Evolutionary conservation across 495 filamentous ascomycete genomes (phyloP), one percentile per base, ranked within the genome.

Genomic region (Penicillium lividum): DNA sequence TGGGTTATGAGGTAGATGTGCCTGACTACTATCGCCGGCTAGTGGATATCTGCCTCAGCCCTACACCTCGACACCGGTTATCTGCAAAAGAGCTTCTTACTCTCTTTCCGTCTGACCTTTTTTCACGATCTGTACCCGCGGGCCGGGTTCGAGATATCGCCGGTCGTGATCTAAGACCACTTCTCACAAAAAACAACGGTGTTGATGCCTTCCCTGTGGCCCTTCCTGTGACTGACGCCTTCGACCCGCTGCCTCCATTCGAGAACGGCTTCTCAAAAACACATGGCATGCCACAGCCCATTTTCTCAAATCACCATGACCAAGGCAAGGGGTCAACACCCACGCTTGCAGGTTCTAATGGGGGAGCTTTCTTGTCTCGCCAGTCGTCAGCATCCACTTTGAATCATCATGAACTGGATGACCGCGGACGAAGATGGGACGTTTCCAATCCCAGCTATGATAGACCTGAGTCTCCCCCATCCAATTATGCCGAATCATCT

Each of bases 21-120:
- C 86, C 86, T 2, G 73, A 79, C 18, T 88, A 87, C 58, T 88
- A 80, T 66, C 74, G 77, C 58, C 75, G 79, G 29, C 55, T 88
- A 15, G 83, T 86, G n/a, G 72, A 77, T 16, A 77, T 79, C 49
- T 88, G 86, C 61, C 71, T 89, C 27, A 81, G 74, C 55, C 74
- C 79, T 29, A 68, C 71, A 42, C 86, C 86, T 25, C 79, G 79
- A 57, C 71, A 82, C 40, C 73, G 84, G 45, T 62, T 81, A 16
- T 77, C 82, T 25, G 84, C 84, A 16, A 85, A 82, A 57, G 84
- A 86, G 22, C 73, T 87, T 29, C 66, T 86, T 16, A 55, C 49
- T 1, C 65, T 80, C 31, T 86, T 85, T 58, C 83, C 83, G 25
- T 52, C 59, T 7, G 54, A 62, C 51, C 59, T 66, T 10, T 54